These are phyloP conservation scores for Saturnispora sanitii DNA, from an alignment of 805 yeast genomes.

Conservation along the genomic window DNA sequence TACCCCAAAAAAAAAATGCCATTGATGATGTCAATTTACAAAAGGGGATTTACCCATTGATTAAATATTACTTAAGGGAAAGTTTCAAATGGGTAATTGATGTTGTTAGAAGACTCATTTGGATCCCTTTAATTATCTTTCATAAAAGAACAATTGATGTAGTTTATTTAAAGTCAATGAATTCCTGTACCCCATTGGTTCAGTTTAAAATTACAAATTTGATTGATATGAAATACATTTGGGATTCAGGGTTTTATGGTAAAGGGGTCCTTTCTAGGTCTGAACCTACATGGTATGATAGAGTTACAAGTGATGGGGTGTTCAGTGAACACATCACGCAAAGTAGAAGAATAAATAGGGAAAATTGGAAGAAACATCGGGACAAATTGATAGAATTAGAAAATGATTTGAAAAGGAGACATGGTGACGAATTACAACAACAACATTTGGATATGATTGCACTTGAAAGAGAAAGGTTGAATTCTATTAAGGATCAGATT, in stretches of 20 bases:
- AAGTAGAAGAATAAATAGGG: conserved; percentile 59
- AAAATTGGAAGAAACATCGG: conserved; percentile 61
- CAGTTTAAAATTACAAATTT: conserved; percentile 34
- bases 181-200: too few relatives aligned
- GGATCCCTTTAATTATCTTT: too few relatives aligned
- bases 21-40: neutral
- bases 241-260: conserved; percentile 89
- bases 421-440: conserved; percentile 10
- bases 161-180: too few relatives aligned
- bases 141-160: too few relatives aligned
- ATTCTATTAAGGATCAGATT: conserved; percentile 14
- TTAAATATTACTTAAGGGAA: neutral
- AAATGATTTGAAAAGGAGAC: conserved; percentile 25
- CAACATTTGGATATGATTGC: conserved; percentile 22
- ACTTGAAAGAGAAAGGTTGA: conserved; percentile 25
- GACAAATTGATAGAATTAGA: conserved; percentile 44
- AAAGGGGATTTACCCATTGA: neutral
- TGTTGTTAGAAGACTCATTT: too few relatives aligned
- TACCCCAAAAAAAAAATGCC: conserved; percentile 1
- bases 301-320: conserved; percentile 13
- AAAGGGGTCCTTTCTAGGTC: conserved; percentile 84
- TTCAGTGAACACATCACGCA: conserved; percentile 73
- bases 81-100: neutral
- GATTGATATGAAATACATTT: conserved; percentile 45
- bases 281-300: conserved; percentile 74